A percentile compares a stretch with the other conserved stretches of the same genome.
Evolutionary conservation across 2,329 filamentous ascomycete genomes (phyloP).

Genomic region (Penicillium aurantiogriseum): DNA sequence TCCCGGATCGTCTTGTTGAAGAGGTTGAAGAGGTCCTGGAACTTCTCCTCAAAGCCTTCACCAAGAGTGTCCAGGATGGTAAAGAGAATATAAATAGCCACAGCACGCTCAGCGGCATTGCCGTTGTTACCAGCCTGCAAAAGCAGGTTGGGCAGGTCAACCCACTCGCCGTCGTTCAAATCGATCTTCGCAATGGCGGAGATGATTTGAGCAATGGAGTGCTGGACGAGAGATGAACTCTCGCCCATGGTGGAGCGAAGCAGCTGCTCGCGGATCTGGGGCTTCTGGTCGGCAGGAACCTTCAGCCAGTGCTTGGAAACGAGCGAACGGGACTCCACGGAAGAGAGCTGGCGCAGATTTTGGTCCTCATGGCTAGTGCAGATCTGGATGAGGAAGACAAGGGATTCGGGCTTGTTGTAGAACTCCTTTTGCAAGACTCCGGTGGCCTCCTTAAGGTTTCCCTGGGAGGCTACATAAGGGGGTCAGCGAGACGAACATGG

Average conservation of each 20-base stretch:
- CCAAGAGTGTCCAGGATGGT: conserved; percentile 87
- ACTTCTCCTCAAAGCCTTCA: conserved; percentile 77
- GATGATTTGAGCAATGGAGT: conserved; percentile 84
- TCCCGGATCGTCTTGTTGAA: conserved; percentile 88
- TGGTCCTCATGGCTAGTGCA: conserved; percentile 71
- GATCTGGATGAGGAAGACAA: conserved; percentile 84
- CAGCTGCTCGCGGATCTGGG: conserved; percentile 75
- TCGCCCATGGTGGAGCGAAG: conserved; percentile 82
- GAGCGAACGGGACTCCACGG: conserved; percentile 82
- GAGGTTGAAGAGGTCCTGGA: conserved; percentile 73
- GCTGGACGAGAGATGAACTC: conserved; percentile 70
- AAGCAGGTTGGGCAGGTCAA: conserved; percentile 74
- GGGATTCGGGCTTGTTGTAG: conserved; percentile 80
- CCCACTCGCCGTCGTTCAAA: conserved; percentile 82
- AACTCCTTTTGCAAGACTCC: conserved; percentile 88
- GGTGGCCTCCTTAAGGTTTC: conserved; percentile 85
- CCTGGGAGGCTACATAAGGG: conserved; percentile 69
- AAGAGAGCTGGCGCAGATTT: conserved; percentile 81
- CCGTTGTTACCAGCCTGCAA: conserved; percentile 74
- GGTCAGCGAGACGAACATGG: conserved; percentile 18
- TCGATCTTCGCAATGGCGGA: conserved; percentile 83
- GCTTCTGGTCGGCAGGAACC: conserved; percentile 72
- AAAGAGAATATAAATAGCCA: conserved; percentile 89
- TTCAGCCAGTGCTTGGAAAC: conserved; percentile 82
- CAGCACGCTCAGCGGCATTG: conserved; percentile 77